Conservation (phyloP, 768 basidiomycete genomes). For the Boletus rufocinnamomeus region DNA sequence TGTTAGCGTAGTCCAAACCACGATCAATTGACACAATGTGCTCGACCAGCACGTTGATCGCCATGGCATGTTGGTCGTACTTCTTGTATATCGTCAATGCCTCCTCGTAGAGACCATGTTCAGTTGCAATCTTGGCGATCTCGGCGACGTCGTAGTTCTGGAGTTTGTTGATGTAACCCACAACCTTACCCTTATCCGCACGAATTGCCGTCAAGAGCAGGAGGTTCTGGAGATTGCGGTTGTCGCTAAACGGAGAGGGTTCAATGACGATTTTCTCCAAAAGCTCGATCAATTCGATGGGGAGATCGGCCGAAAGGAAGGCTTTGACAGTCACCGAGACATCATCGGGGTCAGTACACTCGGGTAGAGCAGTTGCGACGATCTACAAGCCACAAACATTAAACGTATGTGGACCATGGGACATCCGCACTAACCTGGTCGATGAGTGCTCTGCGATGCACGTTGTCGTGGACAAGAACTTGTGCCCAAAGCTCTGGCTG, state of each 20-base stretch:
- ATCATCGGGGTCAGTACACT: slow-evolving; percentile 97
- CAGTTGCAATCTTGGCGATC: slow-evolving; percentile 95
- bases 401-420: background rate
- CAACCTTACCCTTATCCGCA: slow-evolving; percentile 98
- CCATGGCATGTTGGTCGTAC: slow-evolving; percentile 91
- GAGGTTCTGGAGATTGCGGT: slow-evolving; percentile 94
- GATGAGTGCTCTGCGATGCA: slow-evolving; percentile 89
- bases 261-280: slow-evolving; percentile 99
- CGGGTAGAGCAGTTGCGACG: slow-evolving; percentile 92
- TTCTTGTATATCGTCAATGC: slow-evolving; percentile 98
- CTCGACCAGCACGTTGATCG: slow-evolving; percentile 97
- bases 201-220: slow-evolving; percentile 94
- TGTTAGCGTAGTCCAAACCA: slow-evolving; percentile 92
- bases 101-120: slow-evolving; percentile 94
- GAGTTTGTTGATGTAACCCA: slow-evolving; percentile 96
- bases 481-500: slow-evolving; percentile 95
- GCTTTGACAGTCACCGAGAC: slow-evolving; percentile 98
- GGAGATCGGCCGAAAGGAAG: slow-evolving; percentile 95
- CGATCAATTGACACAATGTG: slow-evolving; percentile 98
- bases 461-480: slow-evolving; percentile 86
- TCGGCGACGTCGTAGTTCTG: slow-evolving; percentile 93
- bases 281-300: slow-evolving; percentile 94
- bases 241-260: slow-evolving; percentile 96
- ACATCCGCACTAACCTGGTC: slow-evolving; percentile 68
- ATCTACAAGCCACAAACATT: slow-evolving; percentile 49